A percentile compares a stretch with the other conserved stretches of the same genome.
Evolutionary conservation across 1,139 yeast species (phyloP).

Genomic region (Yamadazyma spencermartinsiae): DNA sequence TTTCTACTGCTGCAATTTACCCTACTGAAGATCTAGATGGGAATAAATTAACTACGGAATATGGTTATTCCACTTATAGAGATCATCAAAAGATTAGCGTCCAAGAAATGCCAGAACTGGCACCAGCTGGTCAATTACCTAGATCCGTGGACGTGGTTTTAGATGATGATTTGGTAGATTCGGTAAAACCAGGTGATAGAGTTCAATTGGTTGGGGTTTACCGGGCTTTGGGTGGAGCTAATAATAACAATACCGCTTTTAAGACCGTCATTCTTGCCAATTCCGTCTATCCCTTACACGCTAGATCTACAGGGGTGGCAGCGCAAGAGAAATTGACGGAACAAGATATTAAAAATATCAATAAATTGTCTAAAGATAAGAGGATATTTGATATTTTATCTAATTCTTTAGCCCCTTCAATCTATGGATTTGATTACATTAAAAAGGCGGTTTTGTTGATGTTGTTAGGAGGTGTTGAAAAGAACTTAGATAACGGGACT

Average conservation of each 20-base stretch:
- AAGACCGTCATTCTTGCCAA: conserved; percentile 81
- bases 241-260: conserved; percentile 66
- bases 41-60: conserved; percentile 83
- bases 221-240: conserved; percentile 86
- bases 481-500: conserved; percentile 91
- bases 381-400: conserved; percentile 79
- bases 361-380: conserved; percentile 63
- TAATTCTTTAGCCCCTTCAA: conserved; percentile 91
- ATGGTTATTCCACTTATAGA: conserved; percentile 88
- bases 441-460: conserved; percentile 88
- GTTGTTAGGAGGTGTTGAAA: conserved; percentile 93
- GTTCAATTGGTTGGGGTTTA: conserved; percentile 93
- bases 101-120: conserved; percentile 98
- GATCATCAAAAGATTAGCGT: conserved; percentile 93
- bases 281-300: conserved; percentile 85
- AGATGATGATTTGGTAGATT: conserved; percentile 93
- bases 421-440: conserved; percentile 89
- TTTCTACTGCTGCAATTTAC: conserved; percentile 81
- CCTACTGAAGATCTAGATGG: conserved; percentile 95
- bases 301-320: conserved; percentile 84
- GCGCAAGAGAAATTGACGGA: conserved; percentile 77
- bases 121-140: conserved; percentile 98
- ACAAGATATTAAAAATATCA: conserved; percentile 82
- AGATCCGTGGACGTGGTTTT: conserved; percentile 86
- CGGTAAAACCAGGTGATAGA: conserved; percentile 94